Evolutionary conservation across 1,284 basidiomycete species (phyloP).

Genomic region (Fistulinella staudtii): DNA sequence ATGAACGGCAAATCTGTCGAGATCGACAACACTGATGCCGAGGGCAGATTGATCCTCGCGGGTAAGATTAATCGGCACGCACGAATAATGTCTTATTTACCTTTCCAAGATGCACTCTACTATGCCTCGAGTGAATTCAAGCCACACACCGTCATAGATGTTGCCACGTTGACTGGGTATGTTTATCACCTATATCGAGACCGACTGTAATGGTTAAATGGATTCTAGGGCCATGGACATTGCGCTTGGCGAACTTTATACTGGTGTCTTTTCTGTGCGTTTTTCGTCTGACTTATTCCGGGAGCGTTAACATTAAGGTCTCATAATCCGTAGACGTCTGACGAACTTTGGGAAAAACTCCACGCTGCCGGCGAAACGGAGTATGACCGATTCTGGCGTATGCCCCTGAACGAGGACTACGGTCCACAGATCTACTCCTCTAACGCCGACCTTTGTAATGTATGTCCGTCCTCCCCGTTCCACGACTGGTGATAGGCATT

Average conservation of each 20-base stretch:
- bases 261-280: conserved; percentile 77
- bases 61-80: conserved; percentile 36
- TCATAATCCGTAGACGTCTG: conserved; percentile 49
- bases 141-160: conserved; percentile 81
- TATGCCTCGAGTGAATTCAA: conserved; percentile 79
- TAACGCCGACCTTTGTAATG: conserved; percentile 83
- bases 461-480: conserved; percentile 32
- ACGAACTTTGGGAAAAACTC: conserved; percentile 71
- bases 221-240: conserved; percentile 55
- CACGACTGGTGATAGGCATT: not conserved
- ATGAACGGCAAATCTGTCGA: conserved; percentile 89
- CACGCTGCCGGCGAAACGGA: conserved; percentile 69
- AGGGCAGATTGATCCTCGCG: conserved; percentile 77
- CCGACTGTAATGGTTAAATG: not conserved
- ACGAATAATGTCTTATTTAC: not conserved
- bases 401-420: conserved; percentile 81
- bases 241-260: conserved; percentile 71
- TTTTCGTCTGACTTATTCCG: not conserved
- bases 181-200: conserved; percentile 7
- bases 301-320: not conserved
- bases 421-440: conserved; percentile 72
- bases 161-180: conserved; percentile 77
- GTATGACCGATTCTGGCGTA: conserved; percentile 80
- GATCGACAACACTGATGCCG: conserved; percentile 88
- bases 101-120: conserved; percentile 70